phyloP scores from a whole-genome alignment of 805 yeast species.

The Candida piceae region DNA sequence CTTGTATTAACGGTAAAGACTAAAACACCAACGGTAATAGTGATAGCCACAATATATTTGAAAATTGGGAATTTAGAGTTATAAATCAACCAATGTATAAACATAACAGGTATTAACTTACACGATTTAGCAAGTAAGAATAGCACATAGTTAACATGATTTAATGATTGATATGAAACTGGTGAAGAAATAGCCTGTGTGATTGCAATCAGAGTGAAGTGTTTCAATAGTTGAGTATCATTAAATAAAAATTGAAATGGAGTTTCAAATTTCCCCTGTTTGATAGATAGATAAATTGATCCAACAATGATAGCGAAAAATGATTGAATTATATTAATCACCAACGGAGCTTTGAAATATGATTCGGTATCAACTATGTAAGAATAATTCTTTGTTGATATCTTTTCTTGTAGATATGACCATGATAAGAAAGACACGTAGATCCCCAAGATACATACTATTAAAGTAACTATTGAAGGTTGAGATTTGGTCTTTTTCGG shows the following conservation, averaged over 20 bases:
- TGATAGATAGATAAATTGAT: constrained; percentile 43
- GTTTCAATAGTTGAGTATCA: constrained; percentile 25
- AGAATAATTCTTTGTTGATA: constrained; percentile 73
- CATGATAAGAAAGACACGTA: constrained; percentile 85
- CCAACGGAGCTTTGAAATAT: constrained; percentile 68
- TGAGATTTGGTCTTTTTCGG: background rate
- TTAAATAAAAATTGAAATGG: constrained; percentile 34
- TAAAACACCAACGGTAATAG: constrained; percentile 81
- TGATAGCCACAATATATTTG: constrained; percentile 71
- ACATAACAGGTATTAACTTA: constrained; percentile 90
- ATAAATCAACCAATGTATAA: constrained; percentile 70
- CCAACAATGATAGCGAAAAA: constrained; percentile 70
- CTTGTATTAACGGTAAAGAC: constrained; percentile 51
- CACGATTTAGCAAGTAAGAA: constrained; percentile 87
- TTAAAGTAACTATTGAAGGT: constrained; percentile 8
- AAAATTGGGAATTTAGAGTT: constrained; percentile 64
- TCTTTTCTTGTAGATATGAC: constrained; percentile 89
- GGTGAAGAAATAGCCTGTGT: constrained; percentile 83
- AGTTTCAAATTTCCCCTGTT: constrained; percentile 25
- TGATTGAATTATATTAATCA: constrained; percentile 75
- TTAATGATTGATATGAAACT: constrained; percentile 69
- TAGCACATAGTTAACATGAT: constrained; percentile 82
- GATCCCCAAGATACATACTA: constrained; percentile 53
- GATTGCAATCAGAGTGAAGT: constrained; percentile 51
- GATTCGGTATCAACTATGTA: constrained; percentile 11